Evolutionary conservation across 1,284 basidiomycete species (phyloP), one percentile per base, ranked within the genome.

Genomic region (Cutaneotrichosporon sp.): DNA sequence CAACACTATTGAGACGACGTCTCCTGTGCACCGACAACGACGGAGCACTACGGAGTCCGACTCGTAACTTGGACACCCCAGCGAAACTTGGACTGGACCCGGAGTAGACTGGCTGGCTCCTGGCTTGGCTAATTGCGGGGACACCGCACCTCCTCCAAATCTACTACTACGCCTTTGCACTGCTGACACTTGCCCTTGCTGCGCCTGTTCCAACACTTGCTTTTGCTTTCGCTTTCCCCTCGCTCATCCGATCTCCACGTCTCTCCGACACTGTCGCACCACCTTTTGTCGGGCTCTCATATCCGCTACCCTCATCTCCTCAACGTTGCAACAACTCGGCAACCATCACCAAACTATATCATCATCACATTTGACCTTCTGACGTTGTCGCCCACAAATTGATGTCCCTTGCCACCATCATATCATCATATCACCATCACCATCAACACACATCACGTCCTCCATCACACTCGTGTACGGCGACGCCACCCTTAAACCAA

Each of bases 241-340:
- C n/a, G n/a, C n/a, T n/a, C 34, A 26, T 31, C 24, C 24, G 24
- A 7, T 16, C 38, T 41, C 38, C 38, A 41, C 38, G 12, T 41
- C 38, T 41, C 38, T n/a, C 38, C 38, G 35, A 38, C 35, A 35
- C 24, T 22, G 35, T 38, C 35, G 35, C 35, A 35, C 34, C 37
- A 24, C 19, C 11, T 20, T 7, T 22, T 20, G 37, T 38, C 37
- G 20, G 10, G 12, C 11, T 19, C n/a, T n/a, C n/a, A n/a, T n/a
- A n/a, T n/a, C n/a, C n/a, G n/a, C n/a, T n/a, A n/a, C n/a, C n/a
- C n/a, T n/a, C n/a, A n/a, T n/a, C n/a, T n/a, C n/a, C n/a, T n/a
- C n/a, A n/a, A n/a, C n/a, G n/a, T n/a, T n/a, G n/a, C n/a, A n/a
- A n/a, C n/a, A n/a, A n/a, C n/a, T n/a, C n/a, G n/a, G n/a, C n/a